phyloP scores from a whole-genome alignment of 2,329 filamentous ascomycete genomes.

The Cladosporium sp. region DNA sequence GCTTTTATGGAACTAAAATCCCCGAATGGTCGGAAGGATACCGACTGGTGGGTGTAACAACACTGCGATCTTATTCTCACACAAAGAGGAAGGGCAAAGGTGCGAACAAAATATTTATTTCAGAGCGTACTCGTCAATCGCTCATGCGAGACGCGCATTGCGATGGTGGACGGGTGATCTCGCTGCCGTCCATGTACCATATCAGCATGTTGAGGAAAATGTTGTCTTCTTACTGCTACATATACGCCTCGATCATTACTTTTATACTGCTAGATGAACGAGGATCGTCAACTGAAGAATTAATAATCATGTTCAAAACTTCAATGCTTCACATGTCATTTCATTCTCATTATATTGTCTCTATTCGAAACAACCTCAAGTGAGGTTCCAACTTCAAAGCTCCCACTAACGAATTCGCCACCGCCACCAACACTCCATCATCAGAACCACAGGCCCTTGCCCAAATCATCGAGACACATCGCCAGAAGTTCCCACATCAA shows the following conservation, averaged over 20 bases:
- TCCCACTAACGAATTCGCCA: not conserved
- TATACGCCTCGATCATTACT: not conserved
- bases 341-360: not conserved
- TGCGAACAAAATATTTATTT: not conserved
- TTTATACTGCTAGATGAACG: constrained; percentile 2
- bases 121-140: not conserved
- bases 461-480: not conserved
- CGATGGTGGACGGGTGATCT: not conserved
- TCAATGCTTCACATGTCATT: not conserved
- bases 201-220: not conserved
- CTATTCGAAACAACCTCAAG: not conserved
- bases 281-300: not conserved
- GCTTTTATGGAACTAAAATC: not conserved
- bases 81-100: not conserved
- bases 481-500: not conserved
- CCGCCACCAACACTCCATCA: not conserved
- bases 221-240: not conserved
- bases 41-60: constrained; percentile 5
- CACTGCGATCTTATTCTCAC: not conserved
- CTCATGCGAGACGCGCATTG: not conserved
- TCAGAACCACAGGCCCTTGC: not conserved
- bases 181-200: constrained; percentile 2
- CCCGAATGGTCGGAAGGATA: not conserved
- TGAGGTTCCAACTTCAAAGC: not conserved
- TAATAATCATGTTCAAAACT: not conserved